Evolutionary conservation across 139 green algal species (phyloP), one percentile per base, ranked within the genome.

Genomic region (Tetradesmus obliquus): DNA sequence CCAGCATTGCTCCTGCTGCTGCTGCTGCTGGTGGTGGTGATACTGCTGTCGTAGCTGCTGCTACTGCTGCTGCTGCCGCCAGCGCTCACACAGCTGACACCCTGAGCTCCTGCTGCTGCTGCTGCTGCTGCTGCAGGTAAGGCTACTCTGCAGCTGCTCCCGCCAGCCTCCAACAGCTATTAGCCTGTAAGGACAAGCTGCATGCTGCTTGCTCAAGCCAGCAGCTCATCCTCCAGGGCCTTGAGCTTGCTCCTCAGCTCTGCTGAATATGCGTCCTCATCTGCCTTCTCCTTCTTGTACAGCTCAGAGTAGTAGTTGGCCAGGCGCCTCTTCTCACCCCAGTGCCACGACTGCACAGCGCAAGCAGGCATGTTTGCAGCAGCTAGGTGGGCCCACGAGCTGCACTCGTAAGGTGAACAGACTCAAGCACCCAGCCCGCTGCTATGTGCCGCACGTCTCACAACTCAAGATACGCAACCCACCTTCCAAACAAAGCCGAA

Each of bases 201-300:
- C 12, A 22, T 55, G 3, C 76, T 55, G 53, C 12, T 13, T 17
- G 20, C 58, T 80, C 12, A 92, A 55, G 82, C 82, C 51, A 87
- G 58, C 24, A 92, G 90, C 90, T 92, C 90, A 10, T 90, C 90
- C 90, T 90, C 84, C 62, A 92, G 55, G 6, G 83, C 71, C 83
- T 80, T 84, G 15, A 92, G 55, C 83, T 92, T 90, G 55, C 5
- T 8, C 71, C 72, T 53, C n/a, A 92, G 71, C n/a, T 90, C 89
- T 17, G 66, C 82, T 17, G 55, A 55, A 55, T 85, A 80, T 57
- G 89, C 89, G 3, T 62, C 83, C 82, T 92, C 89, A 51, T 92
- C 89, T 80, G 66, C 89, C 54, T 79, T 57, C 82, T 92, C 89
- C 66, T 89, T 89, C 82, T 89, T 58, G 66, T 79, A 79, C 55